Evolutionary conservation across 2,329 filamentous ascomycete genomes (phyloP).

Genomic region (Alternaria novae-zelandiae): DNA sequence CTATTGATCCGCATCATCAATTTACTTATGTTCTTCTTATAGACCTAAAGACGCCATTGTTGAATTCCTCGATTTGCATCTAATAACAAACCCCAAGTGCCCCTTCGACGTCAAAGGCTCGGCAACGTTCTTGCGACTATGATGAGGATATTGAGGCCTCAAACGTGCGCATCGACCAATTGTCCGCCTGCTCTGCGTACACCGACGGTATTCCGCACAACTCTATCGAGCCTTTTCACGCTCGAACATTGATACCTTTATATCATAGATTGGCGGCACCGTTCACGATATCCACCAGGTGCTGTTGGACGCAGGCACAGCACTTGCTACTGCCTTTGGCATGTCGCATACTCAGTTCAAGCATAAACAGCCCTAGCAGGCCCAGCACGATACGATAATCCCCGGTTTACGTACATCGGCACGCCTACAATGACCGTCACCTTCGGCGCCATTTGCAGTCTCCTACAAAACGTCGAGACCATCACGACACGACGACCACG

Average conservation of each 20-base stretch:
- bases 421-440: conserved; percentile 63
- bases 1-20: neutral
- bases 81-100: neutral
- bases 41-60: neutral
- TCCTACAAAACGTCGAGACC: conserved; percentile 72
- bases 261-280: neutral
- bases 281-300: neutral
- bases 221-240: neutral
- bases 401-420: neutral
- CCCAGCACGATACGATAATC: neutral
- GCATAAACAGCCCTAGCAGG: neutral
- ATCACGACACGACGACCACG: conserved; percentile 52
- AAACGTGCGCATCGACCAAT: neutral
- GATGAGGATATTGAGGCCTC: conserved; percentile 4
- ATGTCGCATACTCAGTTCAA: neutral
- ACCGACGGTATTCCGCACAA: neutral
- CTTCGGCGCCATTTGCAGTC: conserved; percentile 75
- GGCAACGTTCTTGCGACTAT: conserved; percentile 3
- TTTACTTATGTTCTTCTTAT: neutral
- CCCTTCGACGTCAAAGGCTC: neutral
- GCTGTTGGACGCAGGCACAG: neutral
- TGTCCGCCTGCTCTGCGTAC: neutral
- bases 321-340: neutral
- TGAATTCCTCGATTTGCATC: neutral
- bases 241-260: neutral